Evolutionary conservation across 108 stramenopile genomes (phyloP).

Genomic region (Skeletonema grethae): DNA sequence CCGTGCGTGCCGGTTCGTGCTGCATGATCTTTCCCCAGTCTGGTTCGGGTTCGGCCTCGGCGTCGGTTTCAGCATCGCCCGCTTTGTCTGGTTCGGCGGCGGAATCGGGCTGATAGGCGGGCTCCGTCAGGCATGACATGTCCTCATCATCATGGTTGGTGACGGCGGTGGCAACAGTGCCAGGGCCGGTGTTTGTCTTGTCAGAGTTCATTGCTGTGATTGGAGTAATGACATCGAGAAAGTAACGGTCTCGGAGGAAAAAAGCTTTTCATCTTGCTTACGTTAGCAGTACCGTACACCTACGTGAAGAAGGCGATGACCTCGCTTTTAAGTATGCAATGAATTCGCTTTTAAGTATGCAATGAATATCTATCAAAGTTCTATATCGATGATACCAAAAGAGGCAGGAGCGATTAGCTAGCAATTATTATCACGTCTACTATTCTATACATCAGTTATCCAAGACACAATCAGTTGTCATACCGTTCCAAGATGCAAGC

Average conservation of each 20-base stretch:
- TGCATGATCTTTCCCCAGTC: conserved; percentile 40
- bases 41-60: conserved; percentile 34
- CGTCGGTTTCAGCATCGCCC: background rate
- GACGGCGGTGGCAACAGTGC: background rate
- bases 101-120: background rate
- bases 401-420: too few species aligned
- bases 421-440: too few species aligned
- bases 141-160: conserved; percentile 1
- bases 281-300: too few species aligned
- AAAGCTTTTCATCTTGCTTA: too few species aligned
- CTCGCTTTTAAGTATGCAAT: too few species aligned
- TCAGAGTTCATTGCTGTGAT: background rate
- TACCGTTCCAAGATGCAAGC: conserved; percentile 91
- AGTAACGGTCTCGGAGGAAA: too few species aligned
- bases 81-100: background rate
- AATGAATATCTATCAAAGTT: too few species aligned
- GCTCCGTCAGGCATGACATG: background rate
- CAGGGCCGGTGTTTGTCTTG: background rate
- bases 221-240: too few species aligned
- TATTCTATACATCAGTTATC: background rate
- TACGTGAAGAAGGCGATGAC: too few species aligned
- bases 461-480: conserved; percentile 53
- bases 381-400: too few species aligned
- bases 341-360: too few species aligned
- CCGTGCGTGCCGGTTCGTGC: conserved; percentile 36